Base-by-base conservation (phyloP, 768 basidiomycete genomes). In the Rhizopogon sp. region DNA sequence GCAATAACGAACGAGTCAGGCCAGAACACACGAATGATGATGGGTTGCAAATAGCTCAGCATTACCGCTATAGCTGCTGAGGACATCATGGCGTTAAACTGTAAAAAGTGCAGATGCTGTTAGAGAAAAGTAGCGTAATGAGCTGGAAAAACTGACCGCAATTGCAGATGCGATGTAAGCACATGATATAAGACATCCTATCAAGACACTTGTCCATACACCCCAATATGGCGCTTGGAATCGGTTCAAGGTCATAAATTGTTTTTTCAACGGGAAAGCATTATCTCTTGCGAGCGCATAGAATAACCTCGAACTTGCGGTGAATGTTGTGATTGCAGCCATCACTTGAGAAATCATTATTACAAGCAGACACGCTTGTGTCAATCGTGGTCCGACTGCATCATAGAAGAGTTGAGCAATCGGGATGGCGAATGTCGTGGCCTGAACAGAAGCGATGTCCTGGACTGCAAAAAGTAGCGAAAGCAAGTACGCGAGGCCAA, bases 351-450 rank as follows among this genome's bases (percentile, higher is more conserved):
- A 77, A 17, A 81, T 55, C 37, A 68, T 66, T 50, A 83, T 71
- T 29, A 84, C 71, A 2, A 75, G 68, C 22, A 84, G 70, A 56
- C 79, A 82, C 71, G 83, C 69, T 33, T 81, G 61, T 33, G 80
- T 73, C 50, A 82, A 66, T 47, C 63, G 63, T 53, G 62, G 62
- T 17, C 81, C 81, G 1, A 78, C 77, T 6, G 81, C 80, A 56
- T 82, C 81, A 58, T 74, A 74, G 63, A 76, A 83, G 13, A 84
- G 66, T 62, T 83, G 81, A 14, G 81, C 80, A 57, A 83, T 82
- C 5, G 82, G 82, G 51, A 84, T 78, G n/a, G 81, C 79, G 57
- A 73, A 79, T 11, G 72, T 60, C 9, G 82, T 82, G 1, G 66
- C 66, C 59, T 81, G 79, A 5, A 84, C 76, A 52, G 60, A 73